Evolutionary conservation across 1,284 basidiomycete species (phyloP).

Genomic region (Heimioporus punctisporus): DNA sequence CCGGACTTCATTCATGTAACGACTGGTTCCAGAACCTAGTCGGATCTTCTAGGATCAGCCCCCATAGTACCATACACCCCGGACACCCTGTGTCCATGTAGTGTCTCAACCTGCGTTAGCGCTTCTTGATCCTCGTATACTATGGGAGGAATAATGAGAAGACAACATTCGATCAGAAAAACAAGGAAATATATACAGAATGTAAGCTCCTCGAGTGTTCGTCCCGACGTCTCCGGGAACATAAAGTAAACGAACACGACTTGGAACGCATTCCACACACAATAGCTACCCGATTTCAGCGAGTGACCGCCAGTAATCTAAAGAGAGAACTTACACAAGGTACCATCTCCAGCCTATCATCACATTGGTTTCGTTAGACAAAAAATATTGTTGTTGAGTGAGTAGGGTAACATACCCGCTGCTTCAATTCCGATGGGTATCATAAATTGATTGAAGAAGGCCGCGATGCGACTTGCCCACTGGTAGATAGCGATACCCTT

Average conservation of each 20-base stretch:
- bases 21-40: too few species aligned
- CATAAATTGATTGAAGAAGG: too few species aligned
- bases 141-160: not conserved
- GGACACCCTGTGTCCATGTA: constrained; percentile 1
- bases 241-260: constrained; percentile 51
- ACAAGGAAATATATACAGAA: constrained; percentile 46
- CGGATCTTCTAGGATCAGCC: not conserved
- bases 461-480: too few species aligned
- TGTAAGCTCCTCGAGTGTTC: constrained; percentile 59
- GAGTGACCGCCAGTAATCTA: not conserved
- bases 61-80: constrained; percentile 9
- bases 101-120: not conserved
- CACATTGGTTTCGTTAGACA: not conserved
- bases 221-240: constrained; percentile 56
- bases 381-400: too few species aligned
- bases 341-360: constrained; percentile 27
- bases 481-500: too few species aligned
- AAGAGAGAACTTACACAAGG: constrained; percentile 7
- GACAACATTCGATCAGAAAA: too few species aligned
- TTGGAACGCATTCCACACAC: constrained; percentile 48
- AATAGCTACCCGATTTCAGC: constrained; percentile 32
- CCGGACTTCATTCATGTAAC: too few species aligned
- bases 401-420: constrained; percentile 6
- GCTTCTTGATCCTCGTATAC: constrained; percentile 18
- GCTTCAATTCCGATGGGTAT: too few species aligned